Conservation (phyloP, 495 filamentous ascomycete species). For the Trichoderma gamsii region DNA sequence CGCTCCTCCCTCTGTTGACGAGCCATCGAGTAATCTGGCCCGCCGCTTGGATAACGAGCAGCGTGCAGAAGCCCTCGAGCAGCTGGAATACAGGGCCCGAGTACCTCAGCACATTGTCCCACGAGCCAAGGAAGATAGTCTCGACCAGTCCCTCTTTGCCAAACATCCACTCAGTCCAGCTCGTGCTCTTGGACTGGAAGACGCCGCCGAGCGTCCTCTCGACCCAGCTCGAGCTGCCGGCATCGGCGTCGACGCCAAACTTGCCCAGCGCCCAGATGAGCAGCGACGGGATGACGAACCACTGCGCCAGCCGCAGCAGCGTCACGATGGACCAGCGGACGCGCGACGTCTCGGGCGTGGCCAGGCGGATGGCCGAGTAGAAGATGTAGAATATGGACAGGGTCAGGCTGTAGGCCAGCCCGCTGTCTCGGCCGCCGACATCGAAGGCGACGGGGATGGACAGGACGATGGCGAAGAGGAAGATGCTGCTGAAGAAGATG, state of each 20-base stretch:
- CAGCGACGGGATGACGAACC: conserved; percentile 72
- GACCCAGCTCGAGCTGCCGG: conserved; percentile 69
- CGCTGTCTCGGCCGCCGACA: conserved; percentile 89
- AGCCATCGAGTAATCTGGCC: conserved; percentile 95
- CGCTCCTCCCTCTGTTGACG: conserved; percentile 82
- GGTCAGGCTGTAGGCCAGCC: conserved; percentile 83
- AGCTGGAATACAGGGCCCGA: conserved; percentile 95
- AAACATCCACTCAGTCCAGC: conserved; percentile 75
- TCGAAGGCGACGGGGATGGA: conserved; percentile 95
- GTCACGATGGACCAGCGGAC: conserved; percentile 63
- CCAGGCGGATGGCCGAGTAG: conserved; percentile 71
- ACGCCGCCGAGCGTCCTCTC: conserved; percentile 66
- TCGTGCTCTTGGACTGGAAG: conserved; percentile 53
- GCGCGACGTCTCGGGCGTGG: conserved; percentile 73
- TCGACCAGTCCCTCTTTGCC: conserved; percentile 73
- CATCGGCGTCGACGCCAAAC: conserved; percentile 69
- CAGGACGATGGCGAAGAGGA: conserved; percentile 81
- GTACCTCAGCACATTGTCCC: conserved; percentile 85
- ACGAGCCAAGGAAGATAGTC: conserved; percentile 70
- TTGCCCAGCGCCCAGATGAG: conserved; percentile 92
- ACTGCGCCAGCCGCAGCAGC: conserved; percentile 67
- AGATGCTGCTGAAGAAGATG: conserved; percentile 65
- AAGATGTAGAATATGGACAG: conserved; percentile 85
- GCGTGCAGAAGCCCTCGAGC: conserved; percentile 89
- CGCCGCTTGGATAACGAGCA: conserved; percentile 89